These are phyloP conservation scores for Staphylotrichum tortipilum DNA, from an alignment of 495 filamentous ascomycete species.

Conservation along the genomic window DNA sequence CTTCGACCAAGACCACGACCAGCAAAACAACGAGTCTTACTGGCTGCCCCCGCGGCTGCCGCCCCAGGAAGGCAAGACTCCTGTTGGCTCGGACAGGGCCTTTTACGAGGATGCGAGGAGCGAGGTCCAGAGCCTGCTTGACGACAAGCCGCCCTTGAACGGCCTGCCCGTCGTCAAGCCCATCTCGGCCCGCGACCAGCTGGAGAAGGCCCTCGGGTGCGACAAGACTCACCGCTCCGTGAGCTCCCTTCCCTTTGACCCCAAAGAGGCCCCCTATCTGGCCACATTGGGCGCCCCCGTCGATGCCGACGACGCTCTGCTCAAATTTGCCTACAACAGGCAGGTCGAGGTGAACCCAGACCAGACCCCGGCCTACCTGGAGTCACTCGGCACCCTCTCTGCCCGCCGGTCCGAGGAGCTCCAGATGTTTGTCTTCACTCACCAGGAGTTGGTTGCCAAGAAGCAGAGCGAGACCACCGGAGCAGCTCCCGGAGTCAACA, in stretches of 20 bases:
- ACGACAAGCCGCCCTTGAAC: slow-evolving; percentile 4
- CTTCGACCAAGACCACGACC: slow-evolving; percentile 38
- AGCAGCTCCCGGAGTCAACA: neutral
- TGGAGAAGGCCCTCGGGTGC: slow-evolving; percentile 16
- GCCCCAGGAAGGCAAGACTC: slow-evolving; percentile 15
- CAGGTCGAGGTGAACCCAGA: slow-evolving; percentile 16
- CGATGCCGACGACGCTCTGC: slow-evolving; percentile 14
- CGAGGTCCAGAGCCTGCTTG: slow-evolving; percentile 27
- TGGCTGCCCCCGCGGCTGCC: slow-evolving; percentile 20
- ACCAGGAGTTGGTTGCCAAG: slow-evolving; percentile 6
- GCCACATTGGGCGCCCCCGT: slow-evolving; percentile 13
- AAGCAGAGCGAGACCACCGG: neutral
- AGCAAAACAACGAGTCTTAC: slow-evolving; percentile 13
- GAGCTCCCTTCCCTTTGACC: neutral
- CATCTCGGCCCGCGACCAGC: slow-evolving; percentile 8
- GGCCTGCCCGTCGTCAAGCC: slow-evolving; percentile 12
- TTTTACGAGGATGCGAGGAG: slow-evolving; percentile 28
- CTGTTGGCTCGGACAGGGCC: slow-evolving; percentile 18
- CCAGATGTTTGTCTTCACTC: slow-evolving; percentile 18
- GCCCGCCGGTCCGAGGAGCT: slow-evolving; percentile 12
- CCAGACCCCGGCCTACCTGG: slow-evolving; percentile 8
- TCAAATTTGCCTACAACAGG: slow-evolving; percentile 22
- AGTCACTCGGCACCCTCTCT: slow-evolving; percentile 16
- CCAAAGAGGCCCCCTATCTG: slow-evolving; percentile 5
- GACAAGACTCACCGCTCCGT: neutral